A percentile compares a stretch with the other conserved stretches of the same genome.
phyloP scores from a whole-genome alignment of 2,329 filamentous ascomycete genomes.

The Talaromyces sp. region DNA sequence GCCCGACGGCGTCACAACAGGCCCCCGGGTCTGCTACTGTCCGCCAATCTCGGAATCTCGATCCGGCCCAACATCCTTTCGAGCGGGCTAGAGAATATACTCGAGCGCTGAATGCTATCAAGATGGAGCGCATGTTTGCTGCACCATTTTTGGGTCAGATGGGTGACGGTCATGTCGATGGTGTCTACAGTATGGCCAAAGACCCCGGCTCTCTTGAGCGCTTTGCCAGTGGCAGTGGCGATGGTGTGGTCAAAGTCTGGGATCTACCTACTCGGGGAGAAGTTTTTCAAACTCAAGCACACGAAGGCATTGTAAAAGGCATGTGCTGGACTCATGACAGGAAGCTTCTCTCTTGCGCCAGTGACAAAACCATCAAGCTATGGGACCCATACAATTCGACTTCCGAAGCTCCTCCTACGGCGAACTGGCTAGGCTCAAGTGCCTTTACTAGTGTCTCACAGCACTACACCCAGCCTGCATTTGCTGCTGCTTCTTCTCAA shows the following conservation, averaged over 20 bases:
- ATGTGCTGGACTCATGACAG: conserved; percentile 85
- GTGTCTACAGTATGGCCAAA: conserved; percentile 79
- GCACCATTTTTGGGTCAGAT: conserved; percentile 83
- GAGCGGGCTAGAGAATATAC: conserved; percentile 87
- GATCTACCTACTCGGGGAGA: conserved; percentile 73
- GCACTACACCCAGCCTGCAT: conserved; percentile 75
- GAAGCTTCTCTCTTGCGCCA: conserved; percentile 83
- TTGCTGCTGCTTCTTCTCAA: conserved; percentile 73
- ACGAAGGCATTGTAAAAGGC: conserved; percentile 92
- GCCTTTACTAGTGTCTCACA: conserved; percentile 84
- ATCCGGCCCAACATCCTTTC: conserved; percentile 86
- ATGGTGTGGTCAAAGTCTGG: conserved; percentile 94
- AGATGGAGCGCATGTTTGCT: conserved; percentile 90
- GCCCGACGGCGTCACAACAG: conserved; percentile 51
- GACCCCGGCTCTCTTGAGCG: conserved; percentile 74
- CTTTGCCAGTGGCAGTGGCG: conserved; percentile 82
- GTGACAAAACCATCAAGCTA: conserved; percentile 84
- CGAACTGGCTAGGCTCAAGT: conserved; percentile 80
- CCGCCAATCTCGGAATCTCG: conserved; percentile 60
- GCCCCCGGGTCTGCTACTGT: conserved; percentile 49
- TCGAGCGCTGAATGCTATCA: conserved; percentile 78
- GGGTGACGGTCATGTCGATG: conserved; percentile 88
- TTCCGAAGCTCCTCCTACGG: conserved; percentile 69
- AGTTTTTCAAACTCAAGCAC: conserved; percentile 76
- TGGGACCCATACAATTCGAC: conserved; percentile 84